Percentiles rank a stretch among this genome's conserved stretches.
phyloP scores from a whole-genome alignment of 768 basidiomycete species.

The Mycena galopus region DNA sequence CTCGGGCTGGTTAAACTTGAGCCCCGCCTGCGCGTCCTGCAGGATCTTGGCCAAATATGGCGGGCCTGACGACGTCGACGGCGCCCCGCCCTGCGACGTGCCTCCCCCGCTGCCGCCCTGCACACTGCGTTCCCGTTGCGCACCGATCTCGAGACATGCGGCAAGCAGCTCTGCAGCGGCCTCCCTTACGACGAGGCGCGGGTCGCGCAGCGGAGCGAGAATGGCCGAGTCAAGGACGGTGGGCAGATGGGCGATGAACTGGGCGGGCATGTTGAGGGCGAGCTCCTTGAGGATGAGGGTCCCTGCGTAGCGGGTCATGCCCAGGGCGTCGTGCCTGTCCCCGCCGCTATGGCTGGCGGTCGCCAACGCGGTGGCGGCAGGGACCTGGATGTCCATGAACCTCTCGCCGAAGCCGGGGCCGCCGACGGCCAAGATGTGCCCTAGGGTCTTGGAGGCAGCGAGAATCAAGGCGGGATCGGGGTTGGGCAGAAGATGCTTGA shows the following conservation, averaged over 20 bases:
- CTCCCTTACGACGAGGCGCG: constrained; percentile 78
- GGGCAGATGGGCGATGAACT: constrained; percentile 74
- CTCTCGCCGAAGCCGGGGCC: constrained; percentile 70
- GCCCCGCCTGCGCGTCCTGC: constrained; percentile 75
- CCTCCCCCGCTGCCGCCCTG: constrained; percentile 22
- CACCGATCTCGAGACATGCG: constrained; percentile 77
- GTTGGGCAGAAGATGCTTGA: constrained; percentile 76
- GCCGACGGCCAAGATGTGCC: constrained; percentile 72
- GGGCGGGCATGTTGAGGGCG: constrained; percentile 72
- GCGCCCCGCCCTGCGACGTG: background rate
- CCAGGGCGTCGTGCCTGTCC: constrained; percentile 42
- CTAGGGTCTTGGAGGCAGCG: constrained; percentile 76
- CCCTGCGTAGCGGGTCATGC: constrained; percentile 77
- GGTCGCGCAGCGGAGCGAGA: constrained; percentile 71
- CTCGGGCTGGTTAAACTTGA: constrained; percentile 72
- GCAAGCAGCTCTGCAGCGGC: constrained; percentile 81
- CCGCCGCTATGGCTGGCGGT: constrained; percentile 50
- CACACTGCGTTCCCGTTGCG: constrained; percentile 54
- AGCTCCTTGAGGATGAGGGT: constrained; percentile 82
- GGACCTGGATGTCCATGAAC: constrained; percentile 76
- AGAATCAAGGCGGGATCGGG: constrained; percentile 81
- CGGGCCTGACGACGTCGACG: background rate
- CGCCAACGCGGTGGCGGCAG: constrained; percentile 65
- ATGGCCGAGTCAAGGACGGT: constrained; percentile 80
- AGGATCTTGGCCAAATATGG: constrained; percentile 70